Conservation (phyloP, 306 rosid species). For the Lathyrus tuberosus region DNA sequence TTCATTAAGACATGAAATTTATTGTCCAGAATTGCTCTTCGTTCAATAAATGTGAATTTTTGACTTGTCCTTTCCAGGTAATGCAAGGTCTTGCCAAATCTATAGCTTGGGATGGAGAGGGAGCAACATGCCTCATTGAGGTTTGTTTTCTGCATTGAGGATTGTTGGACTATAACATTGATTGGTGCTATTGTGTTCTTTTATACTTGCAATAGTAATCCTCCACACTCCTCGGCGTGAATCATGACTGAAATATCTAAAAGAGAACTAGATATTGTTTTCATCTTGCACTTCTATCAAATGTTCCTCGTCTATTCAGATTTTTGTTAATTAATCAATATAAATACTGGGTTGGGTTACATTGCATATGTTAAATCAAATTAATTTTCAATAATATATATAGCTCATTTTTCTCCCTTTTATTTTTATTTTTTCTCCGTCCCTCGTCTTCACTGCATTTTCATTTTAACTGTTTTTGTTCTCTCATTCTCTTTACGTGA, state of each 20-base stretch:
- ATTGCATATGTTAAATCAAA: conserved; percentile 12
- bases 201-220: conserved; percentile 12
- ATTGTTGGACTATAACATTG: conserved; percentile 26
- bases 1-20: conserved; percentile 17
- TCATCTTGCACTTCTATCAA: conserved; percentile 3
- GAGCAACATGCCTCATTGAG: conserved; percentile 98
- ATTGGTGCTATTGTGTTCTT: conserved; percentile 5
- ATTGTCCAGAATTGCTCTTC: conserved; percentile 14
- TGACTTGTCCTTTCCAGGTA: conserved; percentile 54
- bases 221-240: conserved; percentile 20
- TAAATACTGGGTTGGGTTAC: neutral
- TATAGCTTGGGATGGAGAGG: conserved; percentile 98
- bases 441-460: neutral
- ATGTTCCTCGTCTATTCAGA: neutral
- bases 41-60: conserved; percentile 4
- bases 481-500: neutral
- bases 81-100: conserved; percentile 99
- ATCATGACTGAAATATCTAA: conserved; percentile 17
- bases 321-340: conserved; percentile 15
- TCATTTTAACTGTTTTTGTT: neutral
- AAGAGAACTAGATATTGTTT: conserved; percentile 13
- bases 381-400: neutral
- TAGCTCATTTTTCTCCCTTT: neutral
- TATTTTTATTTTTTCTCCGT: neutral
- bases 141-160: conserved; percentile 49